Base-by-base conservation (phyloP, 495 filamentous ascomycete species). In the Aspergillus panamensis region DNA sequence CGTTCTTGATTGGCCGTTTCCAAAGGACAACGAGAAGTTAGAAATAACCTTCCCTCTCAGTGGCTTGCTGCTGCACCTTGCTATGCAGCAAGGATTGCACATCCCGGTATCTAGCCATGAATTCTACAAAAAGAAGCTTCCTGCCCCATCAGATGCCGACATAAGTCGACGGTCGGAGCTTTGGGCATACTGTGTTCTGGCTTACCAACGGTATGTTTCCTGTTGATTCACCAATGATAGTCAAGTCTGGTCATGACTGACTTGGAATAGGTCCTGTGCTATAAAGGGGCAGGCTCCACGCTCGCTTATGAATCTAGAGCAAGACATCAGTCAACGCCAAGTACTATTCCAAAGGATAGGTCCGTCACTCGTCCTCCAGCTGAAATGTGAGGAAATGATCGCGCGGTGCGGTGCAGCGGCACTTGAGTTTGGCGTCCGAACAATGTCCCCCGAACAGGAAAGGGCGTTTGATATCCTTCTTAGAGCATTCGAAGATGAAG, bases 11-110 rank as follows among this genome's bases (percentile, higher is more conserved):
- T 83, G 80, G 80, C 75, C 79, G 0, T 73, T 81, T 20, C 78
- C 79, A 3, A 77, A 72, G 37, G 73, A 74, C 9, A 70, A 71
- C 10, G 67, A 69, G 42, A 72, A 68, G 42, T 66, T 69, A 8
- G 80, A 82, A 44, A 59, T 70, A 16, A 72, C 67, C 0, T 80
- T 78, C 25, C 64, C 75, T 0, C 29, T 82, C 19, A 69, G 66
- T 16, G 77, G 77, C 0, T 64, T 73, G 44, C 57, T 79, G 7
- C 55, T 80, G 7, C 77, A 79, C 43, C 64, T 77, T 31, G 76
- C 77, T 21, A 80, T 80, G 76, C 75, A 77, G 58, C 74, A 80
- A 49, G 79, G 78, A 1, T 57, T 82, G 3, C 78, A 82, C 55
- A 73, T 77, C 13, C 75, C 75, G 0, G 72, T 78, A 62, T 71